These are phyloP conservation scores for Hyphopichia burtonii DNA, from an alignment of 1,139 yeast species.

Conservation along the genomic window DNA sequence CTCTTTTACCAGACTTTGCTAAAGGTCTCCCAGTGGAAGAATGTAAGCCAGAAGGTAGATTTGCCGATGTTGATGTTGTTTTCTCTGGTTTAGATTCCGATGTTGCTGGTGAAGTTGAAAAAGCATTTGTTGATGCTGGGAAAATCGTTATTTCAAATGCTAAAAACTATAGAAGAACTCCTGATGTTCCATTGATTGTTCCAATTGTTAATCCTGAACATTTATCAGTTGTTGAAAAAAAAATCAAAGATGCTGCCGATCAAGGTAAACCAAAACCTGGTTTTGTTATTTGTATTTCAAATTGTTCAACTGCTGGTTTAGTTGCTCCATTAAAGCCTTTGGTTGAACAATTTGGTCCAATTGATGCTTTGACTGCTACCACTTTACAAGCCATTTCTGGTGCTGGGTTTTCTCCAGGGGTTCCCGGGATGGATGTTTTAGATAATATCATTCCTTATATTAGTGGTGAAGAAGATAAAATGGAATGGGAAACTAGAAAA, in stretches of 20 bases:
- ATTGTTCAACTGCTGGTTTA: conserved; percentile 97
- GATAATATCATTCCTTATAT: conserved; percentile 95
- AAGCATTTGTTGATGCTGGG: conserved; percentile 78
- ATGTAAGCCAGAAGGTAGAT: conserved; percentile 69
- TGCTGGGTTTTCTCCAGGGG: conserved; percentile 98
- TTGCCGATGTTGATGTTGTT: conserved; percentile 88
- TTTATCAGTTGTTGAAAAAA: conserved; percentile 67
- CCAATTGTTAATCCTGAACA: conserved; percentile 98
- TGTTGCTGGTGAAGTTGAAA: conserved; percentile 89
- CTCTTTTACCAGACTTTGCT: conserved; percentile 69
- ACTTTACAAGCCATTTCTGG: conserved; percentile 98
- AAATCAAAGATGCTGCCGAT: conserved; percentile 52
- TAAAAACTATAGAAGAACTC: conserved; percentile 87
- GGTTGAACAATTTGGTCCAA: conserved; percentile 84
- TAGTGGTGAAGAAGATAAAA: conserved; percentile 96
- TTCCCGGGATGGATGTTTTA: conserved; percentile 88
- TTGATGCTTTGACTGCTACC: conserved; percentile 82
- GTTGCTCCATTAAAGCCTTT: conserved; percentile 96
- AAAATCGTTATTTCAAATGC: conserved; percentile 89
- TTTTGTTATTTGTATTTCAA: conserved; percentile 88
- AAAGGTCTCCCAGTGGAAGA: conserved; percentile 65
- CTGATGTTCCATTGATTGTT: conserved; percentile 87
- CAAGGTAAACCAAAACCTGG: conserved; percentile 65
- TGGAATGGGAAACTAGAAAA: conserved; percentile 97
- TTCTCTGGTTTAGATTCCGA: conserved; percentile 95